phyloP scores from a whole-genome alignment of 139 green algal genomes.

The Chlamydomonas incerta region DNA sequence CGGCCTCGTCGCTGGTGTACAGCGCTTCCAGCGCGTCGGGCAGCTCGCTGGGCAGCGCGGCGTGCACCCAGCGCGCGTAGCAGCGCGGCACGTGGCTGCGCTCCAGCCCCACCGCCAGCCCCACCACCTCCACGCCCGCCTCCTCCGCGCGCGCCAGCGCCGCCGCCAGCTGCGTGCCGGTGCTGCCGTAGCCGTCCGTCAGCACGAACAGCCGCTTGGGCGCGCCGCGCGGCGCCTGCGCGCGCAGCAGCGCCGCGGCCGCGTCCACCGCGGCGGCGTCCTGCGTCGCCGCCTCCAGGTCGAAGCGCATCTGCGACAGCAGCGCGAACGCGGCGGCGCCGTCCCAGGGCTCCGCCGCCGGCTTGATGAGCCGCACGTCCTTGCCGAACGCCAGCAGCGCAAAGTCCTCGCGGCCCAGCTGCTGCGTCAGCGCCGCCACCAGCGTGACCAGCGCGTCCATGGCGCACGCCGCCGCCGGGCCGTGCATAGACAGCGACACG shows the following conservation, averaged over 20 bases:
- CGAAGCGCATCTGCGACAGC: slow-evolving; percentile 18
- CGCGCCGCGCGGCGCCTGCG: background rate
- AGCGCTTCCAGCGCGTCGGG: slow-evolving; percentile 55
- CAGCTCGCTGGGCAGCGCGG: slow-evolving; percentile 47
- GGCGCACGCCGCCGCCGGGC: slow-evolving; percentile 31
- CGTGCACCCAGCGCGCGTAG: slow-evolving; percentile 54
- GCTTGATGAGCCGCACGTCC: slow-evolving; percentile 44
- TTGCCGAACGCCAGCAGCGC: slow-evolving; percentile 47
- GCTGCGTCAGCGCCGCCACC: slow-evolving; percentile 36
- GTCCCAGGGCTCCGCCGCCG: slow-evolving; percentile 49
- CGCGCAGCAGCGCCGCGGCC: slow-evolving; percentile 27
- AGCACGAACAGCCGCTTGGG: slow-evolving; percentile 58
- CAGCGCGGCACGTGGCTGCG: slow-evolving; percentile 41
- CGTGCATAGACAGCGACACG: slow-evolving; percentile 58
- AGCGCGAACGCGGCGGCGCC: slow-evolving; percentile 18
- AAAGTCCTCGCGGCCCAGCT: slow-evolving; percentile 43
- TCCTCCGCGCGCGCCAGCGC: slow-evolving; percentile 46
- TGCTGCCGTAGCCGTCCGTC: slow-evolving; percentile 57
- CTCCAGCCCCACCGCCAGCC: slow-evolving; percentile 55
- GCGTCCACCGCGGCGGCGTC: slow-evolving; percentile 58
- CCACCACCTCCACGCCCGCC: slow-evolving; percentile 50
- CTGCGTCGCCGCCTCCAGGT: slow-evolving; percentile 1
- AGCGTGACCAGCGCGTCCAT: slow-evolving; percentile 46
- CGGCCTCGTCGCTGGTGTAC: background rate
- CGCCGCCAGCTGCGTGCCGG: slow-evolving; percentile 44